Conservation (phyloP, 345 rosid species). For the Populus deltoides region DNA sequence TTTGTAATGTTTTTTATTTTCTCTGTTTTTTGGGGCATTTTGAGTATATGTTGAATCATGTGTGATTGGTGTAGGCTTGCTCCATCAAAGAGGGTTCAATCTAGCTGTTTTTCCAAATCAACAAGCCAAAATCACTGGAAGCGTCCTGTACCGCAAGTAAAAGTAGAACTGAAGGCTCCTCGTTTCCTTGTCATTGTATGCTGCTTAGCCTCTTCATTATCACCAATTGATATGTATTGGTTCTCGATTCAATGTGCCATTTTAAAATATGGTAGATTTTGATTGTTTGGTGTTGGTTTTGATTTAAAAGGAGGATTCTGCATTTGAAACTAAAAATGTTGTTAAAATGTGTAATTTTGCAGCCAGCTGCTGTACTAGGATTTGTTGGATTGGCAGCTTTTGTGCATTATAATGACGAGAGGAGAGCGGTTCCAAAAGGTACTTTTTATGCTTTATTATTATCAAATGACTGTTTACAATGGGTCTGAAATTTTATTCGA, state of each 20-base stretch:
- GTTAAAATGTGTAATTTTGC: slow-evolving; percentile 18
- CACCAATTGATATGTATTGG: slow-evolving; percentile 1
- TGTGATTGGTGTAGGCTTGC: slow-evolving; percentile 31
- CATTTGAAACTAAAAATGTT: background rate
- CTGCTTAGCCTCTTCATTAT: slow-evolving; percentile 15
- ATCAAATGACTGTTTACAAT: background rate
- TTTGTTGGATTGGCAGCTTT: slow-evolving; percentile 54
- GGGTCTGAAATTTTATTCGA: background rate
- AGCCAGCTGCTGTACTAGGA: slow-evolving; percentile 65
- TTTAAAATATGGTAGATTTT: background rate
- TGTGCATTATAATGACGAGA: slow-evolving; percentile 76
- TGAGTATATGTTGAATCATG: background rate
- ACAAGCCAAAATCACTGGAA: slow-evolving; percentile 29
- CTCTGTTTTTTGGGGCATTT: background rate
- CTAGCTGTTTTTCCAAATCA: slow-evolving; percentile 48
- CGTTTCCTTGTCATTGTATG: slow-evolving; percentile 52
- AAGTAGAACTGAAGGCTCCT: slow-evolving; percentile 37
- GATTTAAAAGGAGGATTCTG: background rate
- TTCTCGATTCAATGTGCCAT: background rate
- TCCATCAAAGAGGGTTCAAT: slow-evolving; percentile 41
- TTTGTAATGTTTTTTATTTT: background rate
- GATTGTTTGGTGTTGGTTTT: background rate
- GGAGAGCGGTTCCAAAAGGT: slow-evolving; percentile 70
- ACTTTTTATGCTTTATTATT: slow-evolving; percentile 4
- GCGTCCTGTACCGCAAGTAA: slow-evolving; percentile 20